Evolutionary conservation across 345 rosid species (phyloP), one percentile per base, ranked within the genome.

Genomic region (Geranium brycei): DNA sequence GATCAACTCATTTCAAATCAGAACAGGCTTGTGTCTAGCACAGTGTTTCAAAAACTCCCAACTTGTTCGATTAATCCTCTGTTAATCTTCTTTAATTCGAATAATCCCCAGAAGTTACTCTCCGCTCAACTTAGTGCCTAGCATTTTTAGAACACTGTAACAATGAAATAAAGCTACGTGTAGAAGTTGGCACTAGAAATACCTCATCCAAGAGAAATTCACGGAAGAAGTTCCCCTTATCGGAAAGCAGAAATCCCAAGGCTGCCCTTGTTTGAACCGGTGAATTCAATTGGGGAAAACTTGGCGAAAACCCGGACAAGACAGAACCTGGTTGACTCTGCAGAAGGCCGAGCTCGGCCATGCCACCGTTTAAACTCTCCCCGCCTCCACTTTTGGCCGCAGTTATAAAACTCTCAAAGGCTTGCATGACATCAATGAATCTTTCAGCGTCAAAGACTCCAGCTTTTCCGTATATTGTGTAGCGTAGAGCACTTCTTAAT

Each of bases 321-420:
- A 23, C 28, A 23, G 28, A 23, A 23, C 28, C 28, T 23, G 28
- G 28, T 23, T 23, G 28, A 23, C 28, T 77, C 70, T 76, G 85
- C 64, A 87, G 10, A 71, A 87, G 68, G 66, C 96, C 98, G 17
- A 92, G 81, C 70, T 80, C 96, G 15, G 93, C 96, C 98, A 92
- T 92, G 62, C 81, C 71, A 63, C 96, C 96, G 57, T 80, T 92
- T 84, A 92, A 62, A 68, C 69, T 72, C 77, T 87, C 95, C 67
- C 98, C 98, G 32, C 96, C 96, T 38, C 98, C 98, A 82, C 98
- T 89, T 87, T 87, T 92, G 68, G 96, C 98, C 61, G 93, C 96
- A 62, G 87, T 80, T 58, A 89, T 89, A 80, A 91, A 91, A 75
- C 68, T 85, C 79, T 91, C 98, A 70, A 91, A 91, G 57, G 98